Percentiles rank a stretch among this genome's conserved stretches.
Evolutionary conservation across 208 protist genomes (phyloP).

Genomic region (Trypanosoma theileri): DNA sequence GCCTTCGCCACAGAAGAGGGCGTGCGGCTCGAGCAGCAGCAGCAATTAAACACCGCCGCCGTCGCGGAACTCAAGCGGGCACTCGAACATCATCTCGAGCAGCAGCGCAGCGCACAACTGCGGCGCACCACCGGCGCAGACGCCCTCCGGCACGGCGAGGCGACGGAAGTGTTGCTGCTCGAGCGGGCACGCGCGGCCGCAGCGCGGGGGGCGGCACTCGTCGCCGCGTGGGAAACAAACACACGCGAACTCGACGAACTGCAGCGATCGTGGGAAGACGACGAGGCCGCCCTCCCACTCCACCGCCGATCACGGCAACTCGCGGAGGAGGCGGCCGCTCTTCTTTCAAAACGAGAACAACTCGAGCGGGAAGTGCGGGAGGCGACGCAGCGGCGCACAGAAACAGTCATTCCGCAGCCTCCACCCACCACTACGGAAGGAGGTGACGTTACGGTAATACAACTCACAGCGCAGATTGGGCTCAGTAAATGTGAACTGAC

Average conservation of each 20-base stretch:
- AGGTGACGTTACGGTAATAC: conserved; percentile 10
- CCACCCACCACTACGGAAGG: not conserved
- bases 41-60: conserved; percentile 33
- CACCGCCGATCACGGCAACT: conserved; percentile 30
- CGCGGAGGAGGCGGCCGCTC: conserved; percentile 12
- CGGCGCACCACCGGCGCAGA: conserved; percentile 51
- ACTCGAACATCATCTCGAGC: conserved; percentile 51
- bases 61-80: conserved; percentile 48
- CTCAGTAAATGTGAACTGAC: conserved; percentile 29
- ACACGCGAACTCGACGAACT: conserved; percentile 41
- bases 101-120: conserved; percentile 69
- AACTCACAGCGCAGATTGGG: conserved; percentile 29
- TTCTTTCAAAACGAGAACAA: conserved; percentile 27
- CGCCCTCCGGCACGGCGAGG: conserved; percentile 56
- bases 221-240: conserved; percentile 33
- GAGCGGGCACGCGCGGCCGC: conserved; percentile 34
- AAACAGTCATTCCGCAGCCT: not conserved
- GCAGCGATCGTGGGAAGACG: conserved; percentile 30
- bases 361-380: conserved; percentile 16
- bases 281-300: conserved; percentile 32
- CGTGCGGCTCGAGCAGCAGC: conserved; percentile 40
- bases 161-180: conserved; percentile 65
- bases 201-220: conserved; percentile 30
- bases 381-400: conserved; percentile 9
- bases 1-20: conserved; percentile 51